These are phyloP conservation scores for Cercophora scortea DNA, from an alignment of 495 filamentous ascomycete species.

Conservation along the genomic window DNA sequence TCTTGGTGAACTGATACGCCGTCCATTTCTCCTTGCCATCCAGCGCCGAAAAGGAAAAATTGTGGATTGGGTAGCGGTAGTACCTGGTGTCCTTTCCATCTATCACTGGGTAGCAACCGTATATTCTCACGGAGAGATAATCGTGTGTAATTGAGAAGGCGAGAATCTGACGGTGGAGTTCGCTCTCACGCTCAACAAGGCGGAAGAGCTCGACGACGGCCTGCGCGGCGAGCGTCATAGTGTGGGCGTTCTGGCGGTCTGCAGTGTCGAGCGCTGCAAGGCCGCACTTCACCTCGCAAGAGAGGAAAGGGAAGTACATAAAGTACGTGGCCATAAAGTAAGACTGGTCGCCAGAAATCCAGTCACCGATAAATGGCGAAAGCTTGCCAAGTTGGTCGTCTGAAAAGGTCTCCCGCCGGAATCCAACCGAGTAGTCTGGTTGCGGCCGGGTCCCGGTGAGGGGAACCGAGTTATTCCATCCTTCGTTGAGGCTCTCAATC, in stretches of 20 bases:
- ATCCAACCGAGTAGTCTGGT: constrained; percentile 35
- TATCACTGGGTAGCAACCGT: constrained; percentile 2
- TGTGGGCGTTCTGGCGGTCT: constrained; percentile 14
- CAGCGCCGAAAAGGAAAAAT: neutral
- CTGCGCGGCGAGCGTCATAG: constrained; percentile 23
- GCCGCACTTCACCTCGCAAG: constrained; percentile 14
- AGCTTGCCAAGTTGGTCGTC: constrained; percentile 31
- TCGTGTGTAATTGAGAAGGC: neutral
- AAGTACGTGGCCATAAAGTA: constrained; percentile 31
- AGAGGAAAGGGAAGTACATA: constrained; percentile 16
- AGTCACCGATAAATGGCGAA: constrained; percentile 22
- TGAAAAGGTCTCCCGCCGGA: constrained; percentile 29
- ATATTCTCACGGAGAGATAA: neutral
- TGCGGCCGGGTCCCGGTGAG: constrained; percentile 24
- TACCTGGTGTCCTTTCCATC: constrained; percentile 1
- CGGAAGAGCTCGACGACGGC: constrained; percentile 29
- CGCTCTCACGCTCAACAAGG: constrained; percentile 24
- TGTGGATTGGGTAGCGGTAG: constrained; percentile 2
- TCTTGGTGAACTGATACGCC: constrained; percentile 1
- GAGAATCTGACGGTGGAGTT: constrained; percentile 5
- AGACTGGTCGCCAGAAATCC: constrained; percentile 11
- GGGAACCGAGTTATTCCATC: constrained; percentile 27
- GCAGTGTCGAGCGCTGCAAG: constrained; percentile 21
- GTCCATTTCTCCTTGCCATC: constrained; percentile 12
- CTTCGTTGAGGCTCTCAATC: constrained; percentile 33